A percentile compares a stretch with the other conserved stretches of the same genome.
phyloP scores from a whole-genome alignment of 306 rosid genomes.

The Psophocarpus tetragonolobus region DNA sequence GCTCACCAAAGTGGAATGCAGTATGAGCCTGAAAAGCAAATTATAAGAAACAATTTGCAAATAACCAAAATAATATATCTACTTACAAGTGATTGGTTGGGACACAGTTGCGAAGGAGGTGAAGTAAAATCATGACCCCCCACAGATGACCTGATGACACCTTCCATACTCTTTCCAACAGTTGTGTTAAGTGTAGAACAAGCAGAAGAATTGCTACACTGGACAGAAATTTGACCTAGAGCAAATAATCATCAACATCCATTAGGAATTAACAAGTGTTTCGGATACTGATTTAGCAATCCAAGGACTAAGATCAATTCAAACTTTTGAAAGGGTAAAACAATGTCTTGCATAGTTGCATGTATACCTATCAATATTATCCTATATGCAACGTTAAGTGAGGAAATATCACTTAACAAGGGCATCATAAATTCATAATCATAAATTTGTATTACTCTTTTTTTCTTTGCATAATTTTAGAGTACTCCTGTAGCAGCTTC shows the following conservation, averaged over 20 bases:
- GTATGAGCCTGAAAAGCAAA: slow-evolving; percentile 53
- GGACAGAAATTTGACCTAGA: slow-evolving; percentile 31
- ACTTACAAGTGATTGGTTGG: slow-evolving; percentile 59
- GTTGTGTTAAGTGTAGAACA: slow-evolving; percentile 39
- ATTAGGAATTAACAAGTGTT: background rate
- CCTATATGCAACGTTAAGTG: background rate
- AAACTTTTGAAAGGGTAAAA: background rate
- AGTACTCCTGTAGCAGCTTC: slow-evolving; percentile 1
- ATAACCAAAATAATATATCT: slow-evolving; percentile 31
- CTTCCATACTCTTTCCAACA: slow-evolving; percentile 38
- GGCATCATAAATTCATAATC: background rate
- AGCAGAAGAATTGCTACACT: slow-evolving; percentile 33
- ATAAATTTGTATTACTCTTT: background rate
- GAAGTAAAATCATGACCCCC: slow-evolving; percentile 46
- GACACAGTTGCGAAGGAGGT: slow-evolving; percentile 41
- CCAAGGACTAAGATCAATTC: background rate
- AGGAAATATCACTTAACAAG: slow-evolving; percentile 1
- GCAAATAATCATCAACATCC: background rate
- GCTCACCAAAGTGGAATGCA: slow-evolving; percentile 51
- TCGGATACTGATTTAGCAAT: background rate
- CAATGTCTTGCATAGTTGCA: background rate
- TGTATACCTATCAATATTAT: background rate
- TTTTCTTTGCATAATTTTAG: background rate
- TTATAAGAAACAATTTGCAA: slow-evolving; percentile 24
- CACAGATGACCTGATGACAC: slow-evolving; percentile 32